These are phyloP conservation scores for Chalciporus sphaerocephalus DNA, from an alignment of 768 basidiomycete species.

Conservation along the genomic window DNA sequence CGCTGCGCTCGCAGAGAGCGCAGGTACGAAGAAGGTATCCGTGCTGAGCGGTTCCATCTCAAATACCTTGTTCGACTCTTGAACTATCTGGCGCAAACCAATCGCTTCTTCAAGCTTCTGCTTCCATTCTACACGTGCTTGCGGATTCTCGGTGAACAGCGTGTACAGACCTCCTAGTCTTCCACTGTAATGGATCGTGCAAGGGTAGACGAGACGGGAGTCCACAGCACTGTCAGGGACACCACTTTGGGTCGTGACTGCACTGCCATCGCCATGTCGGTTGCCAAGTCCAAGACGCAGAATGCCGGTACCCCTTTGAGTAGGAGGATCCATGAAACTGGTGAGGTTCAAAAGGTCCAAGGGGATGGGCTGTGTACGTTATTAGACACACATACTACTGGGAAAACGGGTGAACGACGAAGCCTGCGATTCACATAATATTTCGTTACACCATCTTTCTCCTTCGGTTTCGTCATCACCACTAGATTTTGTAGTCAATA, in stretches of 20 bases:
- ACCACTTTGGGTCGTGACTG: slow-evolving; percentile 25
- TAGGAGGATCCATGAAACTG: slow-evolving; percentile 75
- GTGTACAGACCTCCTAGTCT: slow-evolving; percentile 83
- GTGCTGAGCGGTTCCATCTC: slow-evolving; percentile 86
- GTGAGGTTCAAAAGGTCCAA: slow-evolving; percentile 84
- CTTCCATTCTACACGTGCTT: slow-evolving; percentile 82
- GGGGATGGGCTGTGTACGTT: slow-evolving; percentile 70
- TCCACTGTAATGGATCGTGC: slow-evolving; percentile 86
- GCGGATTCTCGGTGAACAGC: slow-evolving; percentile 78
- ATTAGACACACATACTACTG: slow-evolving; percentile 1
- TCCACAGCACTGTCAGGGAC: slow-evolving; percentile 47
- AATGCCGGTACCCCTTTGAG: slow-evolving; percentile 69
- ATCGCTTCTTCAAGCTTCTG: slow-evolving; percentile 85
- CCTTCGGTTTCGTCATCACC: slow-evolving; percentile 83
- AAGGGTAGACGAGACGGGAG: slow-evolving; percentile 77
- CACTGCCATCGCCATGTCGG: slow-evolving; percentile 28
- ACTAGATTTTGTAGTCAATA: slow-evolving; percentile 43
- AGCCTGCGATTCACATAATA: slow-evolving; percentile 81
- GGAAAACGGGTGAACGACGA: slow-evolving; percentile 21
- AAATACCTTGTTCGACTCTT: slow-evolving; percentile 93
- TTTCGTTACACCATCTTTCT: slow-evolving; percentile 68
- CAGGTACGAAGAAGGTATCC: slow-evolving; percentile 82
- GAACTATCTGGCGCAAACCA: slow-evolving; percentile 76
- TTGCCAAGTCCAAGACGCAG: slow-evolving; percentile 55
- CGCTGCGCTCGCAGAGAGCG: slow-evolving; percentile 43